A percentile compares a stretch with the other conserved stretches of the same genome.
Conservation (phyloP, 768 basidiomycete species). For the Mycena floridula region DNA sequence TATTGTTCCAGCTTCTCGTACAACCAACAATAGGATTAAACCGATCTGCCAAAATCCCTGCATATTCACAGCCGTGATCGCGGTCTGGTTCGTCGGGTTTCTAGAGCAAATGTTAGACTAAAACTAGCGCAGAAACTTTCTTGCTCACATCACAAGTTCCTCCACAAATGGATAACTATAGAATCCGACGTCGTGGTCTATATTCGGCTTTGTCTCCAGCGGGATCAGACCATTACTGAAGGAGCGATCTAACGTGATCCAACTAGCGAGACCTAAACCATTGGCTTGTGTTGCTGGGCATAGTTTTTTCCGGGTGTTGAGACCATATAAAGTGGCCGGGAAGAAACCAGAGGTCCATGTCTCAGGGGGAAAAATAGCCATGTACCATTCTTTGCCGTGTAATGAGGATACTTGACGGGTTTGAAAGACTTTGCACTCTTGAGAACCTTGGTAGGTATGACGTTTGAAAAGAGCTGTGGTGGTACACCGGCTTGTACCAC, state of each 20-base stretch:
- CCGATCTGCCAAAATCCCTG: slow-evolving; percentile 26
- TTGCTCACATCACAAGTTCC: slow-evolving; percentile 31
- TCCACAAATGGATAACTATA: slow-evolving; percentile 35
- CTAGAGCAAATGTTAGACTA: too few relatives aligned
- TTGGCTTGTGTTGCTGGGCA: slow-evolving; percentile 15
- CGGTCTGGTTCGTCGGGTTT: slow-evolving; percentile 28
- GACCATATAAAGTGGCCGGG: slow-evolving; percentile 31
- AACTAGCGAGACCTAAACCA: slow-evolving; percentile 17
- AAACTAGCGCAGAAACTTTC: too few relatives aligned
- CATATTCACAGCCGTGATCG: slow-evolving; percentile 27
- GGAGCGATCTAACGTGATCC: slow-evolving; percentile 30
- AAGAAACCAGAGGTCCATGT: slow-evolving; percentile 39
- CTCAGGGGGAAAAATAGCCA: slow-evolving; percentile 53
- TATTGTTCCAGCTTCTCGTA: slow-evolving; percentile 39
- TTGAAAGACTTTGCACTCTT: slow-evolving; percentile 42
- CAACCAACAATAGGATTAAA: slow-evolving; percentile 36
- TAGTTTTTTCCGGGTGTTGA: slow-evolving; percentile 26
- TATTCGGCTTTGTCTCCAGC: slow-evolving; percentile 27
- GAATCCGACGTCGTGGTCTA: slow-evolving; percentile 40
- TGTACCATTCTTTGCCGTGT: slow-evolving; percentile 44
- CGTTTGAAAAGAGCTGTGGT: slow-evolving; percentile 49
- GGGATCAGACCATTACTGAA: slow-evolving; percentile 30
- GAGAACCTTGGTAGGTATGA: slow-evolving; percentile 55
- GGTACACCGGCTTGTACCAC: slow-evolving; percentile 26
- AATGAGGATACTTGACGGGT: slow-evolving; percentile 51